A percentile compares a stretch with the other conserved stretches of the same genome.
Evolutionary conservation across 2,329 filamentous ascomycete genomes (phyloP).

Genomic region (Emmonsia crescens): DNA sequence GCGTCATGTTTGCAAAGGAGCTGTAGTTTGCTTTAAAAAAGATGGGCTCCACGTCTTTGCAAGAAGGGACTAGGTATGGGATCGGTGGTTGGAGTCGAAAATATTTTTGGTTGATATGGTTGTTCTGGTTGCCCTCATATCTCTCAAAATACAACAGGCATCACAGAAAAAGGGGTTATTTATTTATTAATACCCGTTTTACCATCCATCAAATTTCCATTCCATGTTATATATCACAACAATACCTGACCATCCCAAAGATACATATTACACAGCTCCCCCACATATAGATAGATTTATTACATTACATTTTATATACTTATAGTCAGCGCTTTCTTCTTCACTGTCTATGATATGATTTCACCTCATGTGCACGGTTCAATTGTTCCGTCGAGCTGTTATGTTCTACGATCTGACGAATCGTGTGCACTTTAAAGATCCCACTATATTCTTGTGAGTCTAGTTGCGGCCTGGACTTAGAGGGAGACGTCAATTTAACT

Average conservation of each 20-base stretch:
- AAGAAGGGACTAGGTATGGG: not conserved
- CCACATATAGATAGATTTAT: not conserved
- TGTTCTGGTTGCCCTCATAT: not conserved
- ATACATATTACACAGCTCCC: not conserved
- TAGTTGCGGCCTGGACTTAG: not conserved
- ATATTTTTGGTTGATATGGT: not conserved
- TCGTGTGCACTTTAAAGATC: constrained; percentile 8
- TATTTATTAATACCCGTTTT: not conserved
- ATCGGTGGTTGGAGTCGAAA: not conserved
- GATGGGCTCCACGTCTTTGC: not conserved
- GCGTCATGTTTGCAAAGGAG: constrained; percentile 25
- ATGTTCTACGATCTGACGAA: constrained; percentile 4
- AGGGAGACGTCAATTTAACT: constrained; percentile 2
- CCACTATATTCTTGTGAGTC: not conserved
- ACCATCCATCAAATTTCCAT: not conserved
- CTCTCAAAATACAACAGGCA: no score
- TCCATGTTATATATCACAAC: not conserved
- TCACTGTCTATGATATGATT: not conserved
- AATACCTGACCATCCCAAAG: not conserved
- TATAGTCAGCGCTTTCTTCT: not conserved
- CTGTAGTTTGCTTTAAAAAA: not conserved
- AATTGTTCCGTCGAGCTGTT: constrained; percentile 1
- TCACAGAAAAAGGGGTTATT: not conserved
- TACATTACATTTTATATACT: not conserved
- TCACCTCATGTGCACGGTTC: not conserved